phyloP scores from a whole-genome alignment of 179 eudicot genomes.

The Gypsophila paniculata region DNA sequence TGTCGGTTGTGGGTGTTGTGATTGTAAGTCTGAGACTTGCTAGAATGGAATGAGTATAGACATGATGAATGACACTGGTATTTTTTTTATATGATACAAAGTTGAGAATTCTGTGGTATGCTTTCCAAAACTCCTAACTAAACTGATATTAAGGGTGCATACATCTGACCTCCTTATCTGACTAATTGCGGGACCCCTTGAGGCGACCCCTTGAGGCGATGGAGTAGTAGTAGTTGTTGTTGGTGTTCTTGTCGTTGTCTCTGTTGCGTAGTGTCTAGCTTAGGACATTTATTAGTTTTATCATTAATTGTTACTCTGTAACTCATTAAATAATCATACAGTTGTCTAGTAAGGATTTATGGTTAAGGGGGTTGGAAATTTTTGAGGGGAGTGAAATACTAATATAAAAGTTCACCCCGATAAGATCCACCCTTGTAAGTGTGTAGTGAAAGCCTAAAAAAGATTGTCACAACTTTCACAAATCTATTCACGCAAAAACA shows the following conservation, averaged over 20 bases:
- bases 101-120: background rate
- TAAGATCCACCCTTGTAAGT: too few relatives aligned
- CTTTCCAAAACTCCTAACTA: background rate
- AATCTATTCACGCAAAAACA: too few relatives aligned
- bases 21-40: background rate
- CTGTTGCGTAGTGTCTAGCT: conserved; percentile 5
- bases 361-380: too few relatives aligned
- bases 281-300: background rate
- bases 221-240: too few relatives aligned
- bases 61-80: background rate
- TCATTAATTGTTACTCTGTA: background rate
- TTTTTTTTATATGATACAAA: background rate
- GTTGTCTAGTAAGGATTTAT: too few relatives aligned
- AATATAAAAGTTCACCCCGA: too few relatives aligned
- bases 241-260: too few relatives aligned
- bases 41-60: too few relatives aligned
- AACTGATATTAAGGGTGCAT: background rate
- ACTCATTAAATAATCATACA: background rate
- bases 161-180: too few relatives aligned
- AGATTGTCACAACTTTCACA: background rate
- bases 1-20: background rate
- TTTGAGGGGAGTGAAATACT: too few relatives aligned
- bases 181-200: too few relatives aligned
- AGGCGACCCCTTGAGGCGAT: too few relatives aligned
- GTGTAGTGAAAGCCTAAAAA: background rate